Conservation (phyloP, 495 filamentous ascomycete species). For the Penicillium nucicola region DNA sequence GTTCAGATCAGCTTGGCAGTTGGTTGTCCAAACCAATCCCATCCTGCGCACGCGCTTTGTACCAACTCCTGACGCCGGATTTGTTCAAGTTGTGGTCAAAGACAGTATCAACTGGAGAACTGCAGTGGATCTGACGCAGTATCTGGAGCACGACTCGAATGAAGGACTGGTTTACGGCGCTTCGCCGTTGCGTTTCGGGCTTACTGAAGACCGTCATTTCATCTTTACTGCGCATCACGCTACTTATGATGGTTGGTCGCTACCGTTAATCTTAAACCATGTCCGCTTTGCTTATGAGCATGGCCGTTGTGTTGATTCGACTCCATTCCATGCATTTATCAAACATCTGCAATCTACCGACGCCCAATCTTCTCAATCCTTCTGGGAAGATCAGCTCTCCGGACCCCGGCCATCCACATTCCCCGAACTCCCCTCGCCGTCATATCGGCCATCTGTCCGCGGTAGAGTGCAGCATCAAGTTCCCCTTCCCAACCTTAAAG, state of each 20-base stretch:
- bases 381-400: slow-evolving; percentile 17
- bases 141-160: slow-evolving; percentile 7
- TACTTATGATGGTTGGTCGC: slow-evolving; percentile 59
- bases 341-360: background rate
- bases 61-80: background rate
- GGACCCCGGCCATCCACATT: background rate
- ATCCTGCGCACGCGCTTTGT: background rate
- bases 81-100: background rate
- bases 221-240: slow-evolving; percentile 54
- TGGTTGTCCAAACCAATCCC: background rate
- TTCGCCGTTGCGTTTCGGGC: background rate
- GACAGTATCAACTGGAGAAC: background rate
- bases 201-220: background rate
- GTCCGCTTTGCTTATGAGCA: background rate
- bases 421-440: slow-evolving; percentile 9
- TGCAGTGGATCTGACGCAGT: background rate
- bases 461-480: background rate
- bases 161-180: slow-evolving; percentile 4
- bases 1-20: background rate
- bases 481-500: background rate
- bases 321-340: background rate
- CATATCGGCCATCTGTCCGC: slow-evolving; percentile 24
- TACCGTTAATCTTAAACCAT: background rate
- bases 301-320: background rate
- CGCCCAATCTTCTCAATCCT: background rate